Base-by-base conservation (phyloP, 805 yeast genomes). In the Sugiyamaella marilandica region DNA sequence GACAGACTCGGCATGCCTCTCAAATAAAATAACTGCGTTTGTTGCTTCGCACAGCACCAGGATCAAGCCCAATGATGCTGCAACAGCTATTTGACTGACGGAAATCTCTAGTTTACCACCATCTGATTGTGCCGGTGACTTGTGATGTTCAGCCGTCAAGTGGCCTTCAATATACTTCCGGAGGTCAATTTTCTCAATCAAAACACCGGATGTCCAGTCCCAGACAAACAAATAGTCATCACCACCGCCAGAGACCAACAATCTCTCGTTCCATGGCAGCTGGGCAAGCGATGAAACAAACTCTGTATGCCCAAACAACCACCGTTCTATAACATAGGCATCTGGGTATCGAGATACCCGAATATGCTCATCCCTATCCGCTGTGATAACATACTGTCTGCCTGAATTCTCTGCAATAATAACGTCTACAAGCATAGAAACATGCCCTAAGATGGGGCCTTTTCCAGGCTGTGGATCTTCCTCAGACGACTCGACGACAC, bases 331-430 rank as follows among this genome's bases (percentile, higher is more conserved):
- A 24, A 90, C 80, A 61, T 74, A 88, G 2, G 91, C 74, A 57
- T 83, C 77, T 1, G 97, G 98, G 62, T 78, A 89, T 58, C 81
- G 78, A 2, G 96, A 80, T 14, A 94, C 76, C 66, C 95, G 79
- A 57, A 94, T 85, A 68, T 95, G 99, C 69, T 94, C 99, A 69
- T 94, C 99, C 70, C 99, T 79, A 71, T 94, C 99, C 36, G 91
- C 82, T 1, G 95, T 83, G 51, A 92, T 75, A 13, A 91, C 66
- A 55, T 70, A 85, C 43, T 67, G 71, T 56, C 75, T 74, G 54
- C 78, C 77, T 8, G 75, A 78, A 7, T 73, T 68, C 43, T 69
- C 65, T 2, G 62, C 60, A 26, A 82, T 71, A 29, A 75, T 63
- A 1, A 91, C 77, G 57, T 83, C 89, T n/a, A 95, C 86, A 55